Evolutionary conservation across 495 filamentous ascomycete species (phyloP), one percentile per base, ranked within the genome.

Genomic region (Halenospora varia): DNA sequence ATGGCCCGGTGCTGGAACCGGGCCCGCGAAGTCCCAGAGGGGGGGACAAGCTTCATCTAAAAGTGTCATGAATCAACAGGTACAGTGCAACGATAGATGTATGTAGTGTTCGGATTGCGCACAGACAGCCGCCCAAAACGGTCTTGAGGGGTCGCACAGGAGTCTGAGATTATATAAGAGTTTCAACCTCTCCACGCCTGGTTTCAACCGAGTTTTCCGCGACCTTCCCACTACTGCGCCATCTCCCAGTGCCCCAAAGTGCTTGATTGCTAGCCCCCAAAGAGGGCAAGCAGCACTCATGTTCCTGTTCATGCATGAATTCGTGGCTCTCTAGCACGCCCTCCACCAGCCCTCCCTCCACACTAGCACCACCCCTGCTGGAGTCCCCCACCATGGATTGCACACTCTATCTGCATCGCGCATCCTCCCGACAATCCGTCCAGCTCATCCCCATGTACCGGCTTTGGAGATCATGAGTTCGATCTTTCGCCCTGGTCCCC

Each of bases 221-320:
- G 3, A 55, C 24, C 17, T 47, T n/a, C 20, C 19, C 47, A 6
- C 35, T 13, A 48, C 53, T 56, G 26, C 35, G 48, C 47, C 48
- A 13, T 57, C 39, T n/a, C 40, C 2, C 45, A n/a, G n/a, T n/a
- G n/a, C n/a, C n/a, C n/a, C n/a, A n/a, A n/a, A n/a, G n/a, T n/a
- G n/a, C n/a, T n/a, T n/a, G n/a, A n/a, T n/a, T n/a, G n/a, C n/a
- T 11, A 53, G 51, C 54, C 39, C 52, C 57, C 53, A 42, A 59
- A 45, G 47, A 53, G 47, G 39, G 56, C 55, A 60, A 58, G 55
- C 55, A 59, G 59, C 25, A 46, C 55, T 53, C 55, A 51, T 26
- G 54, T 62, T 65, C 63, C 62, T 57, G 63, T 66, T 66, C 63
- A 66, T 66, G 63, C 63, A 66, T 66, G 63, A 66, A 66, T 59